phyloP scores from a whole-genome alignment of 306 rosid genomes.

The Glycine tomentella region DNA sequence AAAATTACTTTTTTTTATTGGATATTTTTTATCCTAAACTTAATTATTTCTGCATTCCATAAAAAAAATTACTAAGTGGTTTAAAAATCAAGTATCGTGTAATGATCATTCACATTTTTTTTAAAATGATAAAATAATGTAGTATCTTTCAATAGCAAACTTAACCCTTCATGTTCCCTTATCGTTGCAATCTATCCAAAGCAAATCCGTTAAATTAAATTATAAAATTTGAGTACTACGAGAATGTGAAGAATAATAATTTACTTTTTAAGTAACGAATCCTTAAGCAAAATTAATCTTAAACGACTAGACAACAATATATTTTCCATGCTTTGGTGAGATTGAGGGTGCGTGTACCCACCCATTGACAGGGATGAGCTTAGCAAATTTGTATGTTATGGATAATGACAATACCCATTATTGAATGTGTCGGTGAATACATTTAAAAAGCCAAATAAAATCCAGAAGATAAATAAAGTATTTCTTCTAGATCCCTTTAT shows the following conservation, averaged over 20 bases:
- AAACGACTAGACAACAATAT: background rate
- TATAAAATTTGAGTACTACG: background rate
- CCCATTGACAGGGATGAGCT: background rate
- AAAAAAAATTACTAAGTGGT: no score
- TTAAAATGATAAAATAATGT: no score
- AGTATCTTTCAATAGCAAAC: no score
- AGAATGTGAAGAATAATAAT: background rate
- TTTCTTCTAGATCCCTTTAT: background rate
- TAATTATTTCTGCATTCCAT: no score
- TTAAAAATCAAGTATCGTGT: no score
- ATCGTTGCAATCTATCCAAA: no score
- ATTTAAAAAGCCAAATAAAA: slow-evolving; percentile 8
- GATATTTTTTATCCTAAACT: no score
- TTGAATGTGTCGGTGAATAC: slow-evolving; percentile 44
- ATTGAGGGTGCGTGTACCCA: background rate
- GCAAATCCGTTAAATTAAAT: no score
- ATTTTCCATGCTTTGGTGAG: background rate
- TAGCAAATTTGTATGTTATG: slow-evolving; percentile 4
- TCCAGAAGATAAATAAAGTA: background rate
- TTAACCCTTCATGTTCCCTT: no score
- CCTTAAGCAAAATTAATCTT: background rate
- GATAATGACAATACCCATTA: background rate
- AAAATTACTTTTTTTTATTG: no score
- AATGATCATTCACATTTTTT: no score
- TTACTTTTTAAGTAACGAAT: background rate